Percentiles rank a stretch among this genome's conserved stretches.
Evolutionary conservation across 257 asterid species (phyloP).

Genomic region (Prunella vulgaris): DNA sequence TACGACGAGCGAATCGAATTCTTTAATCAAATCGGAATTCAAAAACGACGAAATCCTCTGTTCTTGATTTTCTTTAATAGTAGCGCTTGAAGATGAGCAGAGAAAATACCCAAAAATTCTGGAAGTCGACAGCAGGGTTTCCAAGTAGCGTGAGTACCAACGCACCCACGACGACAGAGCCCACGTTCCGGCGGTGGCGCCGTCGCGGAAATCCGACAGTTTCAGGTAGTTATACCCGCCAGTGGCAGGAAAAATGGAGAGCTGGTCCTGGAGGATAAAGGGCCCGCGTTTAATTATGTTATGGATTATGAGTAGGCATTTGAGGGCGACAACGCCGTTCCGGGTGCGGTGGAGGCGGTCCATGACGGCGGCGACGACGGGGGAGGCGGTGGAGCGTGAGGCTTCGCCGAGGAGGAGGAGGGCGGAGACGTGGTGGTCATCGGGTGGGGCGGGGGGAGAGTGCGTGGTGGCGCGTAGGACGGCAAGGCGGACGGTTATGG

Average conservation of each 20-base stretch:
- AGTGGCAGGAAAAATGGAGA: conserved; percentile 54
- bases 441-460: conserved; percentile 45
- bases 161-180: conserved; percentile 69
- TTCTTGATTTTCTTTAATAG: conserved; percentile 31
- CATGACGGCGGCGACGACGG: conserved; percentile 55
- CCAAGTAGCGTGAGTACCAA: conserved; percentile 71
- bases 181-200: conserved; percentile 48
- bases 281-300: conserved; percentile 68
- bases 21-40: conserved; percentile 52
- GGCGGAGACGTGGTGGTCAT: conserved; percentile 43
- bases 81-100: conserved; percentile 34
- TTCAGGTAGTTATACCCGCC: conserved; percentile 79
- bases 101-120: conserved; percentile 56
- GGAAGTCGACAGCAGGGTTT: conserved; percentile 48
- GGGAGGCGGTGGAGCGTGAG: conserved; percentile 78
- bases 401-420: conserved; percentile 56
- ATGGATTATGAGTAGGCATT: conserved; percentile 67
- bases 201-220: conserved; percentile 69
- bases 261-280: conserved; percentile 84
- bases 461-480: conserved; percentile 80
- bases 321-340: conserved; percentile 61
- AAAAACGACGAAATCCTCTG: conserved; percentile 40
- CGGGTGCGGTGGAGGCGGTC: conserved; percentile 78
- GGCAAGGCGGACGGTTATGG: conserved; percentile 49
- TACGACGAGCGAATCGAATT: conserved; percentile 41